Base-by-base conservation (phyloP, 2,329 filamentous ascomycete species). In the Trichoderma sp. region DNA sequence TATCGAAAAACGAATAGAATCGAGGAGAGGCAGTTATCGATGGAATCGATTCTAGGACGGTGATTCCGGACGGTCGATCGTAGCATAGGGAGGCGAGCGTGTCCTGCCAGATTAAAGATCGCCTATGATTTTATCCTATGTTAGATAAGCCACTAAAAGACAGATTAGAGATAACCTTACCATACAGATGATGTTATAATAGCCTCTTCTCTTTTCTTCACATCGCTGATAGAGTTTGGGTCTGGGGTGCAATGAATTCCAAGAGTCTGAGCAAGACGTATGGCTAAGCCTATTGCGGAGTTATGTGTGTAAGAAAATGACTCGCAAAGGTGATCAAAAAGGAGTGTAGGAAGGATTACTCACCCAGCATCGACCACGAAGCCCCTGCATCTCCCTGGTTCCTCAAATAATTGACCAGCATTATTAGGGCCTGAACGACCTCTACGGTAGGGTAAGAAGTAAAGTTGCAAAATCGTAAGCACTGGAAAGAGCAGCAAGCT, bases 351-450 rank as follows among this genome's bases (percentile, higher is more conserved):
- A 4, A 8, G n/a, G 29, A 63, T 63, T 63, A 63, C 59, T 63
- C 42, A 63, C 59, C 59, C 29, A 63, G 13, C 59, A 63, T 63
- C 8, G 59, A 63, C 59, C 59, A 63, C n/a, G 59, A 63, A 25
- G 59, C 59, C 29, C 59, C 59, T 50, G 59, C 59, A 50, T 63
- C 59, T 13, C 59, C 59, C 45, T 63, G 59, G 19, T 63, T 63
- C 17, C 59, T 63, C 19, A 63, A 27, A n/a, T 63, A 63, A 34
- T 63, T 63, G 19, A 63, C 59, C 29, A 63, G 15, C 42, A 52
- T 63, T 35, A 63, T 63, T 27, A 63, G 25, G 32, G 59, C 19
- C 25, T 63, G 59, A 13, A 63, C 59, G 52, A 63, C 59, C 32
- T 63, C 59, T 7, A 63, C 25, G 22, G 52, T 63, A 35, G 59